These are phyloP conservation scores for Trichoderma erinaceum DNA, from an alignment of 495 filamentous ascomycete genomes.

Conservation along the genomic window DNA sequence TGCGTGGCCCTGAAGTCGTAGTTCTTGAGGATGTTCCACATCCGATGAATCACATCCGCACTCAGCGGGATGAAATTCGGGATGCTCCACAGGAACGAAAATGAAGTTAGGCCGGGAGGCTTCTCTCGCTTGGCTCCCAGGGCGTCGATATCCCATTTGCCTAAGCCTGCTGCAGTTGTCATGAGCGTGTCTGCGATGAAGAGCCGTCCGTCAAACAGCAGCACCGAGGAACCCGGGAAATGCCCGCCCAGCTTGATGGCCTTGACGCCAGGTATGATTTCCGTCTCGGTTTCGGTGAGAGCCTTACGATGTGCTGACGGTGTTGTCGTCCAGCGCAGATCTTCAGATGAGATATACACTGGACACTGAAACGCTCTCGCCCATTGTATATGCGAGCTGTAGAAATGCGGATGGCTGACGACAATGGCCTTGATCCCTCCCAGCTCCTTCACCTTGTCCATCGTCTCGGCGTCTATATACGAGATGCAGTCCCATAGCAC, in stretches of 20 bases:
- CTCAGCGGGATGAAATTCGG: slow-evolving; percentile 73
- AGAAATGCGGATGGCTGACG: slow-evolving; percentile 77
- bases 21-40: slow-evolving; percentile 47
- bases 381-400: slow-evolving; percentile 65
- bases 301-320: slow-evolving; percentile 38
- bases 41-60: slow-evolving; percentile 47
- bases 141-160: slow-evolving; percentile 34
- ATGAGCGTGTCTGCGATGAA: slow-evolving; percentile 68
- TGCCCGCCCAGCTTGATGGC: slow-evolving; percentile 66
- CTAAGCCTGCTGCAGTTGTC: slow-evolving; percentile 52
- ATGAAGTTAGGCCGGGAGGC: slow-evolving; percentile 53
- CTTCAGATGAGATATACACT: slow-evolving; percentile 56
- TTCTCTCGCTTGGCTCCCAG: slow-evolving; percentile 35
- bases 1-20: slow-evolving; percentile 59
- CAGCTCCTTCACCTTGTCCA: slow-evolving; percentile 36
- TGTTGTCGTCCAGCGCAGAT: slow-evolving; percentile 50
- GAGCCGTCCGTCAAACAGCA: slow-evolving; percentile 52
- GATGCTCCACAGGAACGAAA: slow-evolving; percentile 71
- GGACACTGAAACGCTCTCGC: slow-evolving; percentile 55
- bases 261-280: slow-evolving; percentile 44
- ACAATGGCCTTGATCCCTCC: slow-evolving; percentile 67
- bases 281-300: slow-evolving; percentile 25
- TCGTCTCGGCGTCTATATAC: slow-evolving; percentile 55
- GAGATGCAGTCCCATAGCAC: slow-evolving; percentile 71
- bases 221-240: slow-evolving; percentile 63